These are phyloP conservation scores for Chlorella sp. DNA, from an alignment of 139 green algal genomes.

Conservation along the genomic window DNA sequence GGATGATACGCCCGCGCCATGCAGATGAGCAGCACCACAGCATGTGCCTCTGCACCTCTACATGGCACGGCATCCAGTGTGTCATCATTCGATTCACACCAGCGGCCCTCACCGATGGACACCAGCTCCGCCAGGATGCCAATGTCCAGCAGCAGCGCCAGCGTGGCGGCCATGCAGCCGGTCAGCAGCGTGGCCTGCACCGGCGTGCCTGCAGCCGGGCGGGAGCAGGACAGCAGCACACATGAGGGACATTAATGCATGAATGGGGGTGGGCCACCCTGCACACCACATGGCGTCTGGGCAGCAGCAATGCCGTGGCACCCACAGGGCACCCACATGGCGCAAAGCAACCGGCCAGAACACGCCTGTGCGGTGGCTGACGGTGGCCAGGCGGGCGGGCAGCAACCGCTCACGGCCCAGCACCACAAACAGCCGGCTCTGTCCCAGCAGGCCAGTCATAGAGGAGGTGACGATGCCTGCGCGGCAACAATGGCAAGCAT, in stretches of 20 bases:
- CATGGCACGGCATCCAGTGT: too few species aligned
- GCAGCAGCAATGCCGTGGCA: too few species aligned
- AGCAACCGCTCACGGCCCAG: constrained; percentile 82
- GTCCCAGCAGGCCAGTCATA: constrained; percentile 75
- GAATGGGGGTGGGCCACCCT: too few species aligned
- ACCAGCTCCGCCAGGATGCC: constrained; percentile 85
- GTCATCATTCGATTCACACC: too few species aligned
- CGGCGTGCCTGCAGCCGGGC: too few species aligned
- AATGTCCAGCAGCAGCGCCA: constrained; percentile 85
- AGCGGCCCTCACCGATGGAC: constrained; percentile 53
- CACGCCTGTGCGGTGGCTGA: constrained; percentile 59
- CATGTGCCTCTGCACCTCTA: too few species aligned
- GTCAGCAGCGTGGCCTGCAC: constrained; percentile 56
- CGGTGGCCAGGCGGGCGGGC: constrained; percentile 63
- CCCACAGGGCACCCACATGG: too few species aligned
- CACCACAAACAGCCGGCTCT: constrained; percentile 82
- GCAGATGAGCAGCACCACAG: too few species aligned
- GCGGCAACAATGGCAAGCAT: neutral
- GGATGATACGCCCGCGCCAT: too few species aligned
- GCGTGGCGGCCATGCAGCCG: constrained; percentile 48
- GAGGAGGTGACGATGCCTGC: constrained; percentile 76
- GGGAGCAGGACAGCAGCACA: too few species aligned
- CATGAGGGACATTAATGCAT: too few species aligned
- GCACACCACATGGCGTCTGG: too few species aligned
- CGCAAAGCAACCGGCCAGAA: constrained; percentile 25